Conservation (phyloP, 2,329 filamentous ascomycete species). For the Claviceps paspali region DNA sequence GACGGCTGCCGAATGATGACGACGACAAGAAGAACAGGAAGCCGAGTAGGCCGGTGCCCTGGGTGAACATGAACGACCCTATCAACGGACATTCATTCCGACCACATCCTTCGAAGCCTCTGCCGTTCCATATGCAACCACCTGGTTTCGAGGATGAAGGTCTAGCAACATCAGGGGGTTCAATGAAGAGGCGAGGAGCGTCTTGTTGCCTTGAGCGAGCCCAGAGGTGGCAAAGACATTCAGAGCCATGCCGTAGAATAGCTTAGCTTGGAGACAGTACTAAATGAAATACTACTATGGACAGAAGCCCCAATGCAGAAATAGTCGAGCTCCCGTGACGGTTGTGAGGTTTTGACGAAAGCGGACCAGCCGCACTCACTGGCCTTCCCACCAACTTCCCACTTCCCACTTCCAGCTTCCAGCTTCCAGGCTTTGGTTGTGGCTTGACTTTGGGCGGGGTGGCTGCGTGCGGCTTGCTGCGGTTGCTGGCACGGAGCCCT, state of each 20-base stretch:
- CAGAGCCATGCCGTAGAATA: slow-evolving; percentile 3
- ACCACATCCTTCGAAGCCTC: slow-evolving; percentile 33
- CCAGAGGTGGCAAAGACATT: slow-evolving; percentile 1
- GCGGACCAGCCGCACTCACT: background rate
- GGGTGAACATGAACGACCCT: slow-evolving; percentile 35
- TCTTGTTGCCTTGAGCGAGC: background rate
- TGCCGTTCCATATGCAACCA: slow-evolving; percentile 31
- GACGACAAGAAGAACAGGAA: slow-evolving; percentile 6
- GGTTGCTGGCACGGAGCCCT: slow-evolving; percentile 10
- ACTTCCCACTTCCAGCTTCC: too few species aligned
- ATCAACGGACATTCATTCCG: slow-evolving; percentile 30
- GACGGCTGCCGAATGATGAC: too few species aligned
- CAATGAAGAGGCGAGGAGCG: background rate
- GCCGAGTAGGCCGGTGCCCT: slow-evolving; percentile 22
- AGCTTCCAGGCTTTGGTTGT: too few species aligned
- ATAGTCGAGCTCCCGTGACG: too few species aligned
- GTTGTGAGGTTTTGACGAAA: too few species aligned
- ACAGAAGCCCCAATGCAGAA: too few species aligned
- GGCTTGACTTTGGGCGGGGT: background rate
- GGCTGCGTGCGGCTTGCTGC: background rate
- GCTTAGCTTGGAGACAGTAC: too few species aligned
- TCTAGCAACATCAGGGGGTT: background rate
- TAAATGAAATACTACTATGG: too few species aligned
- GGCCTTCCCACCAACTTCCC: too few species aligned
- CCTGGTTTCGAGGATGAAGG: background rate